Evolutionary conservation across 352 stramenopile genomes (phyloP).

Genomic region (Saprolegnia parasitica): DNA sequence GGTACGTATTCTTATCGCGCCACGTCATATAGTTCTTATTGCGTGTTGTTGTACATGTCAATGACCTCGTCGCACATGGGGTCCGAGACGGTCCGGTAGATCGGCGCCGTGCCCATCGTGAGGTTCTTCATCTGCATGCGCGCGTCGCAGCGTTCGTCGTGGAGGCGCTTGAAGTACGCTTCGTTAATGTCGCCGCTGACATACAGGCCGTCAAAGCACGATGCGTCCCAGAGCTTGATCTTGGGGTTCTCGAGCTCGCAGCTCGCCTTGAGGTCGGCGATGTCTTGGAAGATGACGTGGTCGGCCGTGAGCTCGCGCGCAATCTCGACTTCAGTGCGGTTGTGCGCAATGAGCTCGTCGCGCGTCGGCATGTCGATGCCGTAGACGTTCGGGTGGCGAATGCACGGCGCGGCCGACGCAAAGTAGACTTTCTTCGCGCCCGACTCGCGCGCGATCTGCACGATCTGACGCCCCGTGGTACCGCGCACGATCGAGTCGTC

Average conservation of each 20-base stretch:
- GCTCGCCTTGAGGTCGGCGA: constrained; percentile 91
- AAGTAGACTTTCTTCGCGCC: constrained; percentile 96
- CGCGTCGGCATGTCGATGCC: constrained; percentile 99
- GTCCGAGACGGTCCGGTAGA: constrained; percentile 72
- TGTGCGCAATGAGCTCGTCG: constrained; percentile 97
- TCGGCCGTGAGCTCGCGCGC: constrained; percentile 92
- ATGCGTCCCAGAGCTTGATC: constrained; percentile 91
- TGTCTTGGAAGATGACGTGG: constrained; percentile 92
- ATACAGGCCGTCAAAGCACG: constrained; percentile 96
- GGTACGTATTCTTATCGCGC: constrained; percentile 33
- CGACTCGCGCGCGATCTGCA: constrained; percentile 97
- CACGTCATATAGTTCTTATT: constrained; percentile 58
- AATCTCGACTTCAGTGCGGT: constrained; percentile 92
- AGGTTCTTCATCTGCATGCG: constrained; percentile 81
- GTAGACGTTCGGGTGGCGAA: constrained; percentile 99
- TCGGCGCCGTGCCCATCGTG: constrained; percentile 54
- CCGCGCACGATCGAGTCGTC: constrained; percentile 99
- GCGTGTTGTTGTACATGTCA: constrained; percentile 84
- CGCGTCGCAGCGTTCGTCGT: constrained; percentile 71
- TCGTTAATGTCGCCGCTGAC: constrained; percentile 91
- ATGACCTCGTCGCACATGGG: constrained; percentile 74
- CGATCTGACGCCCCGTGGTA: constrained; percentile 97
- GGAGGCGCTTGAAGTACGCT: constrained; percentile 76
- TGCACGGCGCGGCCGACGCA: constrained; percentile 93
- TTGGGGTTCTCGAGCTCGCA: constrained; percentile 64